phyloP scores from a whole-genome alignment of 116 monocot genomes.

The Phalaenopsis hybrid region DNA sequence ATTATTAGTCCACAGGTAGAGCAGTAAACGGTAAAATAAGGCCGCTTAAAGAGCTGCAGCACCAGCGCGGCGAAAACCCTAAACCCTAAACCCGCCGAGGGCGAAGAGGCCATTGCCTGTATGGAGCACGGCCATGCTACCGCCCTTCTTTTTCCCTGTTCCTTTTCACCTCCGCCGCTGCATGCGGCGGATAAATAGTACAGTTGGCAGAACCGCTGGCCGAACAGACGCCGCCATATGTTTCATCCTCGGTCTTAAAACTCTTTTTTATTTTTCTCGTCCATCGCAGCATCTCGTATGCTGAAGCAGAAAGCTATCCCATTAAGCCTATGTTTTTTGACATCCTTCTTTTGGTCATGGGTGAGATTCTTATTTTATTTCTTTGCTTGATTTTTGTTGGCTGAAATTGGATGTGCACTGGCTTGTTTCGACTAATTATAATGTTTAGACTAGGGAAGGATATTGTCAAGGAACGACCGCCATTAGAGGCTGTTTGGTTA shows the following conservation, averaged over 20 bases:
- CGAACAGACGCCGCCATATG: not conserved
- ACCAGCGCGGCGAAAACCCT: too few relatives aligned
- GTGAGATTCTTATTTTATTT: not conserved
- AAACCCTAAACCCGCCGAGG: not conserved
- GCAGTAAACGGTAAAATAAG: not conserved
- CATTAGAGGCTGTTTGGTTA: too few relatives aligned
- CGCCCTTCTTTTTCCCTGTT: not conserved
- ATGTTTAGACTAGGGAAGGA: not conserved
- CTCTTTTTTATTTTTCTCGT: not conserved
- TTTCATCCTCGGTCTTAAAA: not conserved
- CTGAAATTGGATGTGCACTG: too few relatives aligned
- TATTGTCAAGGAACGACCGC: not conserved
- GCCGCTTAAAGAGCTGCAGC: not conserved
- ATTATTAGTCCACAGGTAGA: too few relatives aligned
- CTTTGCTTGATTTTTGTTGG: not conserved
- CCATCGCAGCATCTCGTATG: not conserved
- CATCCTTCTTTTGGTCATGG: not conserved
- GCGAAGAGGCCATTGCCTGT: not conserved
- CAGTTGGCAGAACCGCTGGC: not conserved
- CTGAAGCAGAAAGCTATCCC: not conserved
- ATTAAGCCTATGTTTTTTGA: not conserved
- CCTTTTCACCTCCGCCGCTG: not conserved
- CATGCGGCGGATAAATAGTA: not conserved
- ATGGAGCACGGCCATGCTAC: not conserved
- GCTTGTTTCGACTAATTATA: not conserved